A percentile compares a stretch with the other conserved stretches of the same genome.
Conservation (phyloP, 139 green algal genomes). For the Pedinophyceae sp. region DNA sequence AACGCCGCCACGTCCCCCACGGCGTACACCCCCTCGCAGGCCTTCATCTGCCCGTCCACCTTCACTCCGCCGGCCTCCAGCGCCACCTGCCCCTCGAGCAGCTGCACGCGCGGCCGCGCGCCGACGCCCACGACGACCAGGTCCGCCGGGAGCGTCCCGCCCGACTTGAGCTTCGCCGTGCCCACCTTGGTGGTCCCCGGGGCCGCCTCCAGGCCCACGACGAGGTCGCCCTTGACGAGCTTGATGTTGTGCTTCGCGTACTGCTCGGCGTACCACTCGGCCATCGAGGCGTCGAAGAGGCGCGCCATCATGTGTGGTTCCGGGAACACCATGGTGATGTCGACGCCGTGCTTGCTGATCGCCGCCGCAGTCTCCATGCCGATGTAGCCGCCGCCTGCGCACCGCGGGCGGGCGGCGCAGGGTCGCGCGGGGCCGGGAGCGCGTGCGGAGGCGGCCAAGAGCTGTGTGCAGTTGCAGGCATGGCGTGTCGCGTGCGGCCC, state of each 20-base stretch:
- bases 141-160: slow-evolving; percentile 25
- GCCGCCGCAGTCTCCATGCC: slow-evolving; percentile 53
- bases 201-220: slow-evolving; percentile 23
- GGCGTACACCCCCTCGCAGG: slow-evolving; percentile 59
- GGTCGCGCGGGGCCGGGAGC: no score
- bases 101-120: slow-evolving; percentile 42
- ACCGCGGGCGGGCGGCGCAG: no score
- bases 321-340: slow-evolving; percentile 69
- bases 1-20: slow-evolving; percentile 84
- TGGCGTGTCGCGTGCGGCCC: no score
- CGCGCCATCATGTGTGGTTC: slow-evolving; percentile 54
- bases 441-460: no score
- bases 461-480: no score
- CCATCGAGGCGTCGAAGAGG: slow-evolving; percentile 61
- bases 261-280: slow-evolving; percentile 40
- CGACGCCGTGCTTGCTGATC: slow-evolving; percentile 49
- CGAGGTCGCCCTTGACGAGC: slow-evolving; percentile 41
- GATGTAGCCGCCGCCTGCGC: slow-evolving; percentile 89
- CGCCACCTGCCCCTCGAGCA: slow-evolving; percentile 43
- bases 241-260: slow-evolving; percentile 29
- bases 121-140: slow-evolving; percentile 76
- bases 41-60: slow-evolving; percentile 42
- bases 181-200: slow-evolving; percentile 33
- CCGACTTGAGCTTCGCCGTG: slow-evolving; percentile 37
- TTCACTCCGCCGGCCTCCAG: slow-evolving; percentile 57